Percentiles rank a stretch among this genome's conserved stretches.
These are phyloP conservation scores for Mycena rebaudengoi DNA, from an alignment of 768 basidiomycete species.

Conservation along the genomic window DNA sequence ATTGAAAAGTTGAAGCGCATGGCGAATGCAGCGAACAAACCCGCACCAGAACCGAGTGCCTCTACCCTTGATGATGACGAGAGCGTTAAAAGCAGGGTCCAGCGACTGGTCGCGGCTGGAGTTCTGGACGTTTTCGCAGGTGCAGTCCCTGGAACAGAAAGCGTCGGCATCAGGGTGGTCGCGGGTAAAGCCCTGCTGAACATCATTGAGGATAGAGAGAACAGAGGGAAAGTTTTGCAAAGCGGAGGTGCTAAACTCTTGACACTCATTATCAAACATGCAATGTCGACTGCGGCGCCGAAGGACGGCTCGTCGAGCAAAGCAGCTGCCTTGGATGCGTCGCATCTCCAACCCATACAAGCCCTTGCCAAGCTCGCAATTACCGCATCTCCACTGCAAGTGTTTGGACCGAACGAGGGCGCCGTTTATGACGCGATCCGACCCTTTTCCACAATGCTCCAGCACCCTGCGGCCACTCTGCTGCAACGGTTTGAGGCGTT, in stretches of 20 bases:
- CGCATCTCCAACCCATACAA: conserved; percentile 75
- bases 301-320: conserved; percentile 31
- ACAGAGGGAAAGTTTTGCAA: conserved; percentile 79
- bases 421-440: conserved; percentile 84
- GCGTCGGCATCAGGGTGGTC: conserved; percentile 64
- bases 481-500: conserved; percentile 91
- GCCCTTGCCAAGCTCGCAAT: conserved; percentile 94
- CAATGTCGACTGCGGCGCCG: conserved; percentile 41
- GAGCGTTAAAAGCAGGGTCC: conserved; percentile 69
- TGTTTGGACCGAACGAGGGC: conserved; percentile 87
- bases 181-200: conserved; percentile 72
- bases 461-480: conserved; percentile 70
- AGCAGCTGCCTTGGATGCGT: conserved; percentile 47
- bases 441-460: conserved; percentile 79
- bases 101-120: conserved; percentile 65
- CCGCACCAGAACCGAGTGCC: conserved; percentile 38
- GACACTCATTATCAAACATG: conserved; percentile 61
- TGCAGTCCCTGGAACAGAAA: conserved; percentile 67
- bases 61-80: conserved; percentile 69
- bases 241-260: conserved; percentile 80
- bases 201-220: conserved; percentile 79
- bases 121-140: conserved; percentile 68
- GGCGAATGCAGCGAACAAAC: conserved; percentile 56
- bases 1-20: conserved; percentile 82
- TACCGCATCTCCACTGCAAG: conserved; percentile 87